Conservation (phyloP, 23 red algal genomes). For the Gracilaria domingensis region DNA sequence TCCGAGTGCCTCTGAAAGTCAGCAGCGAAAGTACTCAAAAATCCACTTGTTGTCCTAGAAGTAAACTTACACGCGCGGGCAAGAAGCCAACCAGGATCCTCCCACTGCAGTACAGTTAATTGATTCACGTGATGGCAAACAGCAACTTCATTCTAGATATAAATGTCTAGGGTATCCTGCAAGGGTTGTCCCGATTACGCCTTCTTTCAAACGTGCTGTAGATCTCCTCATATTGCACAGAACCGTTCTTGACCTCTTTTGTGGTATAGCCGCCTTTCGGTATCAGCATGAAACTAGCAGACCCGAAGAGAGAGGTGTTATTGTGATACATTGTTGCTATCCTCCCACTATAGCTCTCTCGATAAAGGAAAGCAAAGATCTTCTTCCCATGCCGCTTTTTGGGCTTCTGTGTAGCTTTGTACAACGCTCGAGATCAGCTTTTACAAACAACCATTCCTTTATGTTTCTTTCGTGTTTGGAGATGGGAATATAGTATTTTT, state of each 20-base stretch:
- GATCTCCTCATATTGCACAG: neutral
- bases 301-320: neutral
- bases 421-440: neutral
- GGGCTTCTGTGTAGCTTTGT: neutral
- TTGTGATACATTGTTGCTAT: conserved; percentile 1
- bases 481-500: too few relatives aligned
- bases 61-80: conserved; percentile 11
- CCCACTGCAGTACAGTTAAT: neutral
- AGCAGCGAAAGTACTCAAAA: neutral
- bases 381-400: neutral
- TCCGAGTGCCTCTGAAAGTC: neutral
- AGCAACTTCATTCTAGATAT: too few relatives aligned
- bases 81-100: conserved; percentile 2
- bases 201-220: neutral
- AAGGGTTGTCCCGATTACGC: too few relatives aligned
- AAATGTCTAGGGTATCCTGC: too few relatives aligned
- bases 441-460: neutral
- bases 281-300: neutral
- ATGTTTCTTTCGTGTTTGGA: too few relatives aligned
- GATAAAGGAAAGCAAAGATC: neutral
- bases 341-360: neutral
- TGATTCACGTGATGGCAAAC: too few relatives aligned
- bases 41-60: conserved; percentile 17
- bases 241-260: neutral
- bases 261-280: neutral